These are phyloP conservation scores for Pestalotiopsis sp. DNA, from an alignment of 2,329 filamentous ascomycete species.

Conservation along the genomic window DNA sequence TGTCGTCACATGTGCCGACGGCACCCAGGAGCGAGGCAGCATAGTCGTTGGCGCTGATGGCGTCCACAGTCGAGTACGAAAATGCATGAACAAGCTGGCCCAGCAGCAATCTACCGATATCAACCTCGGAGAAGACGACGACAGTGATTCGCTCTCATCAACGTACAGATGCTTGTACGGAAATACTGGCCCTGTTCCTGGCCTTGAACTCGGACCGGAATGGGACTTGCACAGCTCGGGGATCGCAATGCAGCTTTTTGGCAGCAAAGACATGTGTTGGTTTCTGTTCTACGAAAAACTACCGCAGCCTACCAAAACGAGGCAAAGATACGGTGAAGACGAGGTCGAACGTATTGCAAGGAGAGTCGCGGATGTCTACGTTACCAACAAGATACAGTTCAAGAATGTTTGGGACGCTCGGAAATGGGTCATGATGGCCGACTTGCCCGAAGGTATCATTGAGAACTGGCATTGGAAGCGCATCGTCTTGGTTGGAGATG, in stretches of 20 bases:
- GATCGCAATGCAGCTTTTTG: neutral
- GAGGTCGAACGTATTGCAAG: neutral
- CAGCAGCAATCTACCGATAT: no score
- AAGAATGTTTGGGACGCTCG: neutral
- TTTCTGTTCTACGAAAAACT: neutral
- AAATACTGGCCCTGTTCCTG: neutral
- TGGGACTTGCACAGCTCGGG: neutral
- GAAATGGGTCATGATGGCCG: neutral
- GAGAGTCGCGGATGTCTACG: neutral
- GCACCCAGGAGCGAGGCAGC: slow-evolving; percentile 7
- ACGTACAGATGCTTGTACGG: neutral
- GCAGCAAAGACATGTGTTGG: neutral
- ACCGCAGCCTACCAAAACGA: neutral
- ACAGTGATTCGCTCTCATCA: neutral
- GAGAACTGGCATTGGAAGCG: neutral
- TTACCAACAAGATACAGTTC: neutral
- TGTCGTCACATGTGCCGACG: neutral
- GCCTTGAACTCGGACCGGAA: neutral
- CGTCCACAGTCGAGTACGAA: neutral
- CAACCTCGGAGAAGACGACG: accelerated
- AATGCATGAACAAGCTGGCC: neutral
- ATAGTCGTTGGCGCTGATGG: slow-evolving; percentile 15
- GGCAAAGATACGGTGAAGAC: neutral
- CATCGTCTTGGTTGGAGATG: slow-evolving; percentile 2
- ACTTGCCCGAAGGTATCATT: neutral